Evolutionary conservation across 768 basidiomycete genomes (phyloP), one percentile per base, ranked within the genome.

Genomic region (Basidioascus undulatus): DNA sequence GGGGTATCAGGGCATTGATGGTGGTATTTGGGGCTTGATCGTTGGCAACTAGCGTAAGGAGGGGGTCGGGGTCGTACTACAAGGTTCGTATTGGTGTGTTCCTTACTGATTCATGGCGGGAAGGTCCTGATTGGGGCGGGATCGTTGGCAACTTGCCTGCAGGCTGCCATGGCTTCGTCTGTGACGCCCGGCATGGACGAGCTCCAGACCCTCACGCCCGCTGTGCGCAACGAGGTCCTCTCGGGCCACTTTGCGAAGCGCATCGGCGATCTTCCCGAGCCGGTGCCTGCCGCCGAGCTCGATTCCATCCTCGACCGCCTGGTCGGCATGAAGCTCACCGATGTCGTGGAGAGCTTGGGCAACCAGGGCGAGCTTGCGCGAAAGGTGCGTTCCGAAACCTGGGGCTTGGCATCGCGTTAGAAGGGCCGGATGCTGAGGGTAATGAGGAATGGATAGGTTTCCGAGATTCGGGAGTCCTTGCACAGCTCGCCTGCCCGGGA

Each of bases 41-140:
- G n/a, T n/a, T n/a, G n/a, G n/a, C n/a, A n/a, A n/a, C n/a, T n/a
- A n/a, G n/a, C n/a, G n/a, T n/a, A n/a, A 65, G 82, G 43, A 64
- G 82, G 51, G 76, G 79, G 18, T 79, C 76, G 31, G 82, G 79
- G 5, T 83, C 81, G 53, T 84, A 83, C 56, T 84, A 75, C 51
- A 75, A 78, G 51, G 80, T 81, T 51, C 44, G 68, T 48, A 19
- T 18, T 19, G 18, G 28, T 36, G 24, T 30, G 16, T 25, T 25
- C 39, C 40, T 42, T n/a, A n/a, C 32, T 16, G 30, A 34, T 41
- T 33, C 12, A n/a, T n/a, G n/a, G n/a, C n/a, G n/a, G n/a, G n/a
- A n/a, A n/a, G 32, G 24, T 8, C 18, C n/a, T n/a, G 21, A 39
- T 42, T 32, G 25, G 44, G 41, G 24, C 39, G 30, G 12, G 18